Base-by-base conservation (phyloP, 257 asterid species). In the Plantago elongata region DNA sequence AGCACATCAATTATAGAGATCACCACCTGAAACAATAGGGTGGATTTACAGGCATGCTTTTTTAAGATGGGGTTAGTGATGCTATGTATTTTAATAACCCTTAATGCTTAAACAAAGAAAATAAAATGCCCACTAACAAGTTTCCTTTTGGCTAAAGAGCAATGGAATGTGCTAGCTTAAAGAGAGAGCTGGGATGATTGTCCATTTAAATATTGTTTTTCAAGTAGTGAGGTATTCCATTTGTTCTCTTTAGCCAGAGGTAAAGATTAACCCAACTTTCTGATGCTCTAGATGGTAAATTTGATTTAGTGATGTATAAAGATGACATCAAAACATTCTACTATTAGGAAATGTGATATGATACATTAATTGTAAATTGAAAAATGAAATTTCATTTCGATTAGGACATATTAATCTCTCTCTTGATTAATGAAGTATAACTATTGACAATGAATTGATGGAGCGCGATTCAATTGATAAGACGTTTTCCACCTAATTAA, bases 81-180 rank as follows among this genome's bases (percentile, higher is more conserved):
- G 61, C 68, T 67, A 22, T 22, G 54, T 65, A 51, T 52, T 27
- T 30, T 66, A 69, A 64, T 63, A 49, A 51, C 73, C 63, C 54
- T 62, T 38, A 64, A 76, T 68, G 75, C 75, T 72, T 56, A 64
- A 64, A 69, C 72, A 76, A 78, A 81, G 83, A 73, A 47, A 76
- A 4, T 34, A 4, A 62, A 85, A 85, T 83, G 88, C 91, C 96
- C 96, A 88, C 94, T 88, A 78, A 76, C 65, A 75, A 74, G 60
- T 49, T 64, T 34, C 61, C 52, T 72, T 75, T 66, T 63, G n/a
- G 65, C 60, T 37, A 65, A 68, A 73, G 76, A 56, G 57, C 66
- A 69, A 56, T 59, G 40, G 40, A 54, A 5, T 27, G 43, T 52
- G 58, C n/a, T n/a, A n/a, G n/a, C 15, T 52, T 52, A 51, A 18